Evolutionary conservation across 257 asterid genomes (phyloP).

Genomic region (Craterostigma plantagineum): DNA sequence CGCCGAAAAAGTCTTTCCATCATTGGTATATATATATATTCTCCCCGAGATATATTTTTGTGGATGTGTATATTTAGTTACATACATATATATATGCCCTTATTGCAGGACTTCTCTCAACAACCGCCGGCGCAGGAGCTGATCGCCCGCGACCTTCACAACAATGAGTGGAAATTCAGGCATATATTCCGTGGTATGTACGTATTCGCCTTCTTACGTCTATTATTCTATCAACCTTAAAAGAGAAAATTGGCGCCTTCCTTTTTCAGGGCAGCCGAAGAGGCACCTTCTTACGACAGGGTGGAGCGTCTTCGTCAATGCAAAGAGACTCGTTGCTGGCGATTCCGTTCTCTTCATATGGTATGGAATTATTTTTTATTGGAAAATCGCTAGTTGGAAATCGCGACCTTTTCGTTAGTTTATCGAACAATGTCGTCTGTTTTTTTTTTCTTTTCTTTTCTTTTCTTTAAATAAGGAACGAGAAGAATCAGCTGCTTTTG

Average conservation of each 20-base stretch:
- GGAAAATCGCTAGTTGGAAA: no score
- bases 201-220: conserved; percentile 2
- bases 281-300: conserved; percentile 80
- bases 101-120: conserved; percentile 42
- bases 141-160: conserved; percentile 66
- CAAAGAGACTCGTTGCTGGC: conserved; percentile 73
- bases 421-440: no score
- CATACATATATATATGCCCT: background rate
- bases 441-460: conserved; percentile 1
- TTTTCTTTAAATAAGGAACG: conserved; percentile 31
- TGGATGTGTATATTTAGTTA: background rate
- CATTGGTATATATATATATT: conserved; percentile 24
- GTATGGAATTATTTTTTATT: conserved; percentile 12
- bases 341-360: conserved; percentile 78
- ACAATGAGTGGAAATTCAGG: conserved; percentile 78
- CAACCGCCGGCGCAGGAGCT: conserved; percentile 84
- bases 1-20: conserved; percentile 80
- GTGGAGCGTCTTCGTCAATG: conserved; percentile 74
- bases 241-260: background rate
- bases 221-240: background rate
- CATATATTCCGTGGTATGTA: conserved; percentile 66
- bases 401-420: no score
- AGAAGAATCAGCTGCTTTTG: conserved; percentile 57
- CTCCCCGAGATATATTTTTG: background rate
- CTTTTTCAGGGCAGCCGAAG: conserved; percentile 63